Evolutionary conservation across 495 filamentous ascomycete genomes (phyloP).

Genomic region (Trichocladium uniseriatum): DNA sequence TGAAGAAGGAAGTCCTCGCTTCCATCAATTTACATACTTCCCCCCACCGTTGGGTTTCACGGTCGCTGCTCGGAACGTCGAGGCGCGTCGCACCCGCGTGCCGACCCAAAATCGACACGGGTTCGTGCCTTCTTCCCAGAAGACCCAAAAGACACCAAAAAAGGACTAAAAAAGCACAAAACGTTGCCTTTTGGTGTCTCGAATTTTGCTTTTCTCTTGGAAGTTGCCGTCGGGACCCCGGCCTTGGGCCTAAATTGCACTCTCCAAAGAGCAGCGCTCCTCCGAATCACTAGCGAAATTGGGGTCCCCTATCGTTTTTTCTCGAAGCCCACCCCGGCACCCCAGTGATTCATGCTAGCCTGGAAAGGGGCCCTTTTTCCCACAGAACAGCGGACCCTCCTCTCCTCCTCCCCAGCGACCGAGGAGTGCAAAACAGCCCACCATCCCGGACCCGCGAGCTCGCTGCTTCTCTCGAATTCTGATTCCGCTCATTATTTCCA

Average conservation of each 20-base stretch:
- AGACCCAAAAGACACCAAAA: too few relatives aligned
- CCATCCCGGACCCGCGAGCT: not conserved
- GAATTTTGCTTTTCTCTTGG: conserved; percentile 7
- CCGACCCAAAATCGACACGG: too few relatives aligned
- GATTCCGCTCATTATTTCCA: conserved; percentile 7
- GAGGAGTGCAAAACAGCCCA: conserved; percentile 10
- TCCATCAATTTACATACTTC: too few relatives aligned
- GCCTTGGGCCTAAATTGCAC: conserved; percentile 24
- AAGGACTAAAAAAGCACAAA: too few relatives aligned
- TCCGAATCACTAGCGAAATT: conserved; percentile 35
- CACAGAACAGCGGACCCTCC: conserved; percentile 14
- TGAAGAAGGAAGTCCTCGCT: too few relatives aligned
- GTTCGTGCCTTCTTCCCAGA: too few relatives aligned
- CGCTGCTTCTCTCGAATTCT: conserved; percentile 10
- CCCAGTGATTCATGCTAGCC: conserved; percentile 32
- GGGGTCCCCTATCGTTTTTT: conserved; percentile 28
- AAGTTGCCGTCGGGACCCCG: conserved; percentile 2
- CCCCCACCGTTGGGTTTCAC: too few relatives aligned
- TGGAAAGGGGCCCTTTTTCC: conserved; percentile 14
- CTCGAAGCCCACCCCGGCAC: conserved; percentile 25
- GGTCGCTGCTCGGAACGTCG: too few relatives aligned
- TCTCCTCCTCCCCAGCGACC: conserved; percentile 14
- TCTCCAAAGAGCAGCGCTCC: conserved; percentile 19
- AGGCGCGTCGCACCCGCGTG: too few relatives aligned
- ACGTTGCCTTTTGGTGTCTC: not conserved